A percentile compares a stretch with the other conserved stretches of the same genome.
These are phyloP conservation scores for Linum tenue DNA, from an alignment of 345 rosid species.

Conservation along the genomic window DNA sequence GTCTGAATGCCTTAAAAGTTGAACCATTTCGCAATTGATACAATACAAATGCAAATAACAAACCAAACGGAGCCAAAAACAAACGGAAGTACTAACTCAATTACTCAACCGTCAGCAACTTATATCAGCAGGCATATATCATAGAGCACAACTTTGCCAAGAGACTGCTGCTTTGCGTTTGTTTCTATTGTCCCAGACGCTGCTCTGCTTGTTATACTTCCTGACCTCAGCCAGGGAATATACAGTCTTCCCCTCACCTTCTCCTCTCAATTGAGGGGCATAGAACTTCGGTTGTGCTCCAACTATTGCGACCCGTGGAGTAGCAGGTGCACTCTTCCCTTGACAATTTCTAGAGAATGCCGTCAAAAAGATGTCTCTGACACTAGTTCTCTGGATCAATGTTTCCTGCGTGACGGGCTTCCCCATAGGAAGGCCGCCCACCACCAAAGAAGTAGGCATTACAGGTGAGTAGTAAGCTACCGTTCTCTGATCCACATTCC, in stretches of 20 bases:
- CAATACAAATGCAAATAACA: no score
- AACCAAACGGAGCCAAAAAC: no score
- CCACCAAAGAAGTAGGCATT: background rate
- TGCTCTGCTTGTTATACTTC: background rate
- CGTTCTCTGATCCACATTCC: background rate
- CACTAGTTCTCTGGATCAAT: background rate
- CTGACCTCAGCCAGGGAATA: background rate
- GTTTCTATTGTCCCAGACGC: background rate
- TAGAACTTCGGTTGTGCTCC: background rate
- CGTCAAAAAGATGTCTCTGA: constrained; percentile 2
- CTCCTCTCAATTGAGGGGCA: background rate
- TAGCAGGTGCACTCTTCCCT: background rate
- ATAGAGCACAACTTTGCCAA: background rate
- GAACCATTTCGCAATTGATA: no score
- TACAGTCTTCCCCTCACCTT: background rate
- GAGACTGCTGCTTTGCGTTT: constrained; percentile 4
- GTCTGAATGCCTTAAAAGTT: no score
- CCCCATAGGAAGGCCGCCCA: background rate
- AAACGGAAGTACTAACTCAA: no score
- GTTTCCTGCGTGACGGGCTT: background rate
- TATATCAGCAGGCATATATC: no score
- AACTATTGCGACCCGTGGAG: background rate
- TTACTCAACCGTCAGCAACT: no score
- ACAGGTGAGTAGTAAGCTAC: constrained; percentile 2
- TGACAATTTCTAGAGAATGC: background rate